Percentiles rank a stretch among this genome's conserved stretches.
Evolutionary conservation across 495 filamentous ascomycete genomes (phyloP).

Genomic region (Hypomontagnella submonticulosa): DNA sequence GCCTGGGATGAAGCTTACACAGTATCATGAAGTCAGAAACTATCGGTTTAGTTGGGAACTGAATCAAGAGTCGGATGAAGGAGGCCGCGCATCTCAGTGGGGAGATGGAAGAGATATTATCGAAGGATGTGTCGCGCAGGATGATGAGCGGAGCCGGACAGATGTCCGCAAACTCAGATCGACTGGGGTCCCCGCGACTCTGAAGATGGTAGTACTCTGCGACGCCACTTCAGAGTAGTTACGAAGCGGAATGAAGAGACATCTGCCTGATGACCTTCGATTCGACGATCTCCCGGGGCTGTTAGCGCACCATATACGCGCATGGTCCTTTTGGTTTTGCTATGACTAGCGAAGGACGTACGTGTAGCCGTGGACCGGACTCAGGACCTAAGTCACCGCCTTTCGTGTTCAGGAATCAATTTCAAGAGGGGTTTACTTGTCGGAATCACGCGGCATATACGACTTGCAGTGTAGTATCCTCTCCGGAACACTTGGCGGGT

Average conservation of each 20-base stretch:
- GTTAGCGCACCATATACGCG: slow-evolving; percentile 6
- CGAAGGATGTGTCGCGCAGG: slow-evolving; percentile 4
- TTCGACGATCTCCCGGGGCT: slow-evolving; percentile 18
- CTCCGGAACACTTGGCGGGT: slow-evolving; percentile 27
- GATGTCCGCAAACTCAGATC: slow-evolving; percentile 8
- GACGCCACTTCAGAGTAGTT: slow-evolving; percentile 7
- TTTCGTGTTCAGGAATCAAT: slow-evolving; percentile 17
- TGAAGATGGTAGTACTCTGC: slow-evolving; percentile 22
- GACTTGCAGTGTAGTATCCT: slow-evolving; percentile 18
- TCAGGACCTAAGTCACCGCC: slow-evolving; percentile 8
- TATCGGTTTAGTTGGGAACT: slow-evolving; percentile 14
- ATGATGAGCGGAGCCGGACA: slow-evolving; percentile 2
- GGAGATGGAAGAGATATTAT: slow-evolving; percentile 9
- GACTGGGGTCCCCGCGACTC: slow-evolving; percentile 14
- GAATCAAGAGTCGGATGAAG: slow-evolving; percentile 8
- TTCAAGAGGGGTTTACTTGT: slow-evolving; percentile 1
- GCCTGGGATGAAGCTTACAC: slow-evolving; percentile 3
- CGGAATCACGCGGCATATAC: slow-evolving; percentile 29
- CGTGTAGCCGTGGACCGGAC: slow-evolving; percentile 10
- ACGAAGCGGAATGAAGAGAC: slow-evolving; percentile 21
- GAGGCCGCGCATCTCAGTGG: slow-evolving; percentile 7
- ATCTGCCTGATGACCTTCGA: slow-evolving; percentile 17
- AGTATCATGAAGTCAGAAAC: slow-evolving; percentile 10
- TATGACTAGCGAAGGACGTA: slow-evolving; percentile 18
- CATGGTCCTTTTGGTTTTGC: slow-evolving; percentile 2